Conservation (phyloP, 2,329 filamentous ascomycete genomes). For the Ceratocystiopsis minuta region DNA sequence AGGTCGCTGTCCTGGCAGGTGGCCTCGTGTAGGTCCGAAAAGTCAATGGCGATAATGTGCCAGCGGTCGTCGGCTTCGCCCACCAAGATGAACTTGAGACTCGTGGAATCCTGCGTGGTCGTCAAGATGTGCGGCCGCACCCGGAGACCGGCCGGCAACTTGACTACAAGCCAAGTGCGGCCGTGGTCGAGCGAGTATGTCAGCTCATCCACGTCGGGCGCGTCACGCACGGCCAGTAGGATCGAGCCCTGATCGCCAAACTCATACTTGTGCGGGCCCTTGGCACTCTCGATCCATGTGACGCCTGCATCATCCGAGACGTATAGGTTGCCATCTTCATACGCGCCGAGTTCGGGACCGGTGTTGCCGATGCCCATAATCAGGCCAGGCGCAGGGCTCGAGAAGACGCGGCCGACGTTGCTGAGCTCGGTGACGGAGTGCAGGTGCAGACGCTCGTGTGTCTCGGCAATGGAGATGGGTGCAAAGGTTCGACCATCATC, state of each 20-base stretch:
- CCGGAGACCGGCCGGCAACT: conserved; percentile 47
- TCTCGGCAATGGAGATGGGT: conserved; percentile 35
- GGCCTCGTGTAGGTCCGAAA: conserved; percentile 59
- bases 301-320: conserved; percentile 82
- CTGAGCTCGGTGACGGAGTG: conserved; percentile 78
- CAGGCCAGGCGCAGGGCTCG: conserved; percentile 79
- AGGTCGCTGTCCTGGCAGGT: conserved; percentile 66
- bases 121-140: conserved; percentile 59
- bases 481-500: conserved; percentile 85
- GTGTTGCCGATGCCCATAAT: conserved; percentile 90
- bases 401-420: conserved; percentile 77
- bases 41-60: conserved; percentile 63
- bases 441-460: conserved; percentile 47
- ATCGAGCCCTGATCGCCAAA: conserved; percentile 89
- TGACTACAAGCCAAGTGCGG: conserved; percentile 57
- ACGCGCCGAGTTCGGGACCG: conserved; percentile 53
- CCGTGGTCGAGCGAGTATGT: conserved; percentile 81
- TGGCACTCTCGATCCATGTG: conserved; percentile 58
- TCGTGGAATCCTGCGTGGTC: conserved; percentile 83
- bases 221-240: conserved; percentile 66
- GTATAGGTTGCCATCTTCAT: conserved; percentile 60
- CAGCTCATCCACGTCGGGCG: conserved; percentile 39
- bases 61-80: conserved; percentile 39
- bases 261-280: conserved; percentile 85
- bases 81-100: conserved; percentile 71